phyloP scores from a whole-genome alignment of 306 rosid species.

The Citrullus colocynthis region DNA sequence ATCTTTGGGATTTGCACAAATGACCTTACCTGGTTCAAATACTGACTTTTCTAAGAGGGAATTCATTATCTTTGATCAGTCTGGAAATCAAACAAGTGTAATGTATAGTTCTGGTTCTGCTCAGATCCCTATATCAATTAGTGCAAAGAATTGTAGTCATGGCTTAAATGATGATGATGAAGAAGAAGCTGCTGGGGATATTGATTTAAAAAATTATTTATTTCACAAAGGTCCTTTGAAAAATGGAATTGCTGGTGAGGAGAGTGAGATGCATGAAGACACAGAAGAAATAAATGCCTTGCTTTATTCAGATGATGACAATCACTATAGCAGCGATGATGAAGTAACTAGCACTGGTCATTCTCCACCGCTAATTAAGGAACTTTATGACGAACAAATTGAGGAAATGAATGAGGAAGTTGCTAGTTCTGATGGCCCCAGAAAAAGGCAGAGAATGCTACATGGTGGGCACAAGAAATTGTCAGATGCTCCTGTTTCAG shows the following conservation, averaged over 20 bases:
- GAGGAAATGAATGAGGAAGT: constrained; percentile 33
- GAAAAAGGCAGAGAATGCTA: constrained; percentile 31
- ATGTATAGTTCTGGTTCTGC: constrained; percentile 33
- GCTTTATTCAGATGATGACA: constrained; percentile 69
- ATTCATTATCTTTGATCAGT: constrained; percentile 52
- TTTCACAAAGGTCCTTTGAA: constrained; percentile 2
- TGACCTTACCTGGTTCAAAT: constrained; percentile 25
- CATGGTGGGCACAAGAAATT: constrained; percentile 6
- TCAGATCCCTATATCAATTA: constrained; percentile 22
- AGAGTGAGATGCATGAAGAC: constrained; percentile 84
- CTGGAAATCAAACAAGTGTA: constrained; percentile 51
- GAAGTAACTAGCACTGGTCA: constrained; percentile 99
- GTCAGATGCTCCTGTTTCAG: constrained; percentile 4
- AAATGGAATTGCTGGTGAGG: constrained; percentile 27
- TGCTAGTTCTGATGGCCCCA: constrained; percentile 47
- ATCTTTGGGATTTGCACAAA: constrained; percentile 8
- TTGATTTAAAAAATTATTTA: constrained; percentile 1
- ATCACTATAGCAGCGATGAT: constrained; percentile 50
- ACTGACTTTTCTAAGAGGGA: constrained; percentile 36
- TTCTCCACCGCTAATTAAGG: constrained; percentile 56
- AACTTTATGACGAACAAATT: constrained; percentile 33
- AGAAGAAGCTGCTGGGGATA: constrained; percentile 12
- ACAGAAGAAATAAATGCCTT: constrained; percentile 88
- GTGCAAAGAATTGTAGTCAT: constrained; percentile 13
- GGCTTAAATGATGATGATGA: constrained; percentile 17